Evolutionary conservation across 495 filamentous ascomycete genomes (phyloP), one percentile per base, ranked within the genome.

Genomic region (Podospora bellae-mahoneyi): DNA sequence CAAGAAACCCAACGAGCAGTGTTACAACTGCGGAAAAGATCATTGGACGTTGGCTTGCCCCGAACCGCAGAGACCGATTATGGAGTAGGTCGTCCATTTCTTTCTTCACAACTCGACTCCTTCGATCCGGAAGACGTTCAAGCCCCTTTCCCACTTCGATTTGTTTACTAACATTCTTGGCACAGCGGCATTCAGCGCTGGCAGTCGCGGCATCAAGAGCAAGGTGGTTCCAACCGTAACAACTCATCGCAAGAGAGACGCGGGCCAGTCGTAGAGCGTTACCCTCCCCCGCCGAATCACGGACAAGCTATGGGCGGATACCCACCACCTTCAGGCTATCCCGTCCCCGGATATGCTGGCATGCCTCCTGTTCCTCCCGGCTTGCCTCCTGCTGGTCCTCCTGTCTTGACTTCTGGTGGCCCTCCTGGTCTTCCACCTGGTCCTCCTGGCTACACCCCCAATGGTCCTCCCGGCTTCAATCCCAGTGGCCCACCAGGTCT

Each of bases 71-170:
- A 67, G 86, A 65, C 72, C 77, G 65, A 78, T 82, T 39, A 86
- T 87, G 72, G 86, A 80, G 89, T 91, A 81, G 84, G 89, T 87
- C 58, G 19, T 66, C 63, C 56, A 55, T 60, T 67, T 56, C 15
- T 23, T 68, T 9, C n/a, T 58, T 28, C 30, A 23, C 15, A 39
- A 5, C 6, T 39, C 34, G 34, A 39, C 34, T 6, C 10, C 34
- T 39, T 39, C 23, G 23, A 23, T 23, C 23, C 1, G 23, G 23
- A 23, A 23, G 23, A 23, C 23, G 23, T 23, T 23, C 23, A 23
- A 48, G 0, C 39, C 39, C 39, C 15, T 48, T 48, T 48, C 23
- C 23, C 39, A 48, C 39, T 16, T 13, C 39, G 2, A 48, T 48
- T 13, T 48, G 39, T 48, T 48, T 48, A 48, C 39, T 48, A 48